Conservation (phyloP, 306 rosid genomes). For the Carpinus fangiana region DNA sequence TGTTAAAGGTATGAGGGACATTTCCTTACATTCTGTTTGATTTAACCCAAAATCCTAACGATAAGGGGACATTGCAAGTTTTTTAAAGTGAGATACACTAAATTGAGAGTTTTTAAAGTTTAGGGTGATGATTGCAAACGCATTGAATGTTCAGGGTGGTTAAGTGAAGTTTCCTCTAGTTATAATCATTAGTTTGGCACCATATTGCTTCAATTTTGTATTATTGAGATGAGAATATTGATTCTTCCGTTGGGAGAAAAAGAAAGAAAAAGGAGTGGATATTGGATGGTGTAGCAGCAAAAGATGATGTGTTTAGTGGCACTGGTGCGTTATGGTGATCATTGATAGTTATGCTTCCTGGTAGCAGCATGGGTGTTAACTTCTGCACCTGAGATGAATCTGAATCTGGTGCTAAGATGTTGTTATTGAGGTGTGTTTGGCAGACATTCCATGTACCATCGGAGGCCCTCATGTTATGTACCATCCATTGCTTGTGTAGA, state of each 20-base stretch:
- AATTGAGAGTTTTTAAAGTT: too few relatives aligned
- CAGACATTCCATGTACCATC: neutral
- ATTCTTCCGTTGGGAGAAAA: neutral
- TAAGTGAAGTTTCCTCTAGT: too few relatives aligned
- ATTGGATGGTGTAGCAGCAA: neutral
- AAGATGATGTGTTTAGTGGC: neutral
- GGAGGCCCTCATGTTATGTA: neutral
- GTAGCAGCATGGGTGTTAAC: neutral
- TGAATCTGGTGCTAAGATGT: neutral
- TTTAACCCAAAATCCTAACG: too few relatives aligned
- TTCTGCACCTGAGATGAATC: neutral
- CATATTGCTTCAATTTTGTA: neutral
- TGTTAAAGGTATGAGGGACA: too few relatives aligned
- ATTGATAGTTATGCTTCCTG: neutral
- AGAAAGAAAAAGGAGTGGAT: neutral
- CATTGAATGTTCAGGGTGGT: too few relatives aligned
- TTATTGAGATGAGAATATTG: neutral
- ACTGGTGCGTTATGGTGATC: neutral
- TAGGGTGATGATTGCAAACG: too few relatives aligned
- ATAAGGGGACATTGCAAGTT: too few relatives aligned
- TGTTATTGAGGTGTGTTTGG: neutral
- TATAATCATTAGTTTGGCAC: neutral
- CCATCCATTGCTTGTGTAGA: neutral
- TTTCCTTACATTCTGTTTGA: too few relatives aligned
- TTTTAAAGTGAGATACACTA: too few relatives aligned